Conservation (phyloP, 176 grass and related monocot genomes). For the Hordeum vulgare region MorexV3_pseudomolecules_assembly NC_058524.1:5557072-5557571, state of each 20-base stretch:
- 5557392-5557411: neutral
- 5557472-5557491: neutral
- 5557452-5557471: neutral
- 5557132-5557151: neutral
- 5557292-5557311: neutral
- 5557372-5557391: neutral
- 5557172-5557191: neutral
- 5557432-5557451: neutral
- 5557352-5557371: neutral
- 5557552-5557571: neutral
- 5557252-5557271: neutral
- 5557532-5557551: neutral
- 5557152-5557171: neutral
- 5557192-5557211: neutral
- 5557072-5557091: neutral
- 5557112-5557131: neutral
- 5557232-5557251: neutral
- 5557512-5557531: neutral
- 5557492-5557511: neutral
- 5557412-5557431: neutral
- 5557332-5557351: neutral
- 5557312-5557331: neutral
- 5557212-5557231: neutral
- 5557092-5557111: neutral
- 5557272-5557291: neutral